phyloP scores from a whole-genome alignment of 108 stramenopile species.

The Nitzschia palea region DNA sequence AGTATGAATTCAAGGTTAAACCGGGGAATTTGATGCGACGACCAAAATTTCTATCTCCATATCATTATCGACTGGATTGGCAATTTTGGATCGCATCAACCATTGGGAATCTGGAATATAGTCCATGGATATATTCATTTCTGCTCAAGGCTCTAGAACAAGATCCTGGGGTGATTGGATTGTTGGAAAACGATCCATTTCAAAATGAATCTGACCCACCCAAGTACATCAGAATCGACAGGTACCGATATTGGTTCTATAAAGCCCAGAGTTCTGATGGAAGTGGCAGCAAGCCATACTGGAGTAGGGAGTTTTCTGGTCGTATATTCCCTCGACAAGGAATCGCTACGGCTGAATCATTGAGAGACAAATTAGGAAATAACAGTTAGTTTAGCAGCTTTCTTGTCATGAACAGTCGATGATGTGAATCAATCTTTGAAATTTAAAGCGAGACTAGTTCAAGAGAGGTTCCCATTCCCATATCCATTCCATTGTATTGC shows the following conservation, averaged over 20 bases:
- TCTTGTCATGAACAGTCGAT: neutral
- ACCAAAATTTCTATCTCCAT: slow-evolving; percentile 55
- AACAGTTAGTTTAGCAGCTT: neutral
- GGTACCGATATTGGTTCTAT: slow-evolving; percentile 39
- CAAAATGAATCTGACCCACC: slow-evolving; percentile 17
- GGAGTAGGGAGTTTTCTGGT: slow-evolving; percentile 50
- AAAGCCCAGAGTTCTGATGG: slow-evolving; percentile 24
- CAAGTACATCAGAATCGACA: slow-evolving; percentile 63
- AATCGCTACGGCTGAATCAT: slow-evolving; percentile 32
- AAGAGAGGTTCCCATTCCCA: slow-evolving; percentile 64
- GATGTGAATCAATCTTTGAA: neutral
- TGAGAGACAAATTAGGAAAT: slow-evolving; percentile 20
- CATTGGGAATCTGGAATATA: slow-evolving; percentile 35
- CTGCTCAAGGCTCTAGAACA: slow-evolving; percentile 48
- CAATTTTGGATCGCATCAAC: slow-evolving; percentile 63
- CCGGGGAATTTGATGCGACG: slow-evolving; percentile 44
- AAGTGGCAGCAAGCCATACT: slow-evolving; percentile 37
- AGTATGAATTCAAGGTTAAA: slow-evolving; percentile 69
- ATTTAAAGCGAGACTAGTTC: slow-evolving; percentile 8
- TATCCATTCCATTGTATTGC: slow-evolving; percentile 90
- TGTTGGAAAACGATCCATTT: slow-evolving; percentile 58
- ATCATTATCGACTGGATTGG: slow-evolving; percentile 72
- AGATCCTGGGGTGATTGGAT: slow-evolving; percentile 50
- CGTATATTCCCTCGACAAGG: slow-evolving; percentile 56
- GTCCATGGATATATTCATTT: slow-evolving; percentile 57